Evolutionary conservation across 305 asterid species (phyloP).

Genomic region (Fraxinus albicans): DNA sequence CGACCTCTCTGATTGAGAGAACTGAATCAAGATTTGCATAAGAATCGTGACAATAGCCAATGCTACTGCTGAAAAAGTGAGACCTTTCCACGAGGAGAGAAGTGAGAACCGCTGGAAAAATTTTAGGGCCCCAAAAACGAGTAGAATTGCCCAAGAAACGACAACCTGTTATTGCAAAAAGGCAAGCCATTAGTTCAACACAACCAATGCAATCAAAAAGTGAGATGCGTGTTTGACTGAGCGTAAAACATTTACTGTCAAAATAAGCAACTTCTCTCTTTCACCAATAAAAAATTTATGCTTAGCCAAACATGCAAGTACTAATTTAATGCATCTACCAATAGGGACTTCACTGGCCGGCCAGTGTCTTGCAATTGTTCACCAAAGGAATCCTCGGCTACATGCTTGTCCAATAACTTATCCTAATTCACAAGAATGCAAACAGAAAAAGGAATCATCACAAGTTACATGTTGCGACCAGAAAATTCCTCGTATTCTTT

Average conservation of each 20-base stretch:
- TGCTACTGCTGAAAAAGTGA: conserved; percentile 32
- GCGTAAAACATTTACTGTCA: background rate
- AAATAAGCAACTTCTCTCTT: background rate
- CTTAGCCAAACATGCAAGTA: background rate
- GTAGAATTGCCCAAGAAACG: conserved; percentile 45
- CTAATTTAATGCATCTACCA: conserved; percentile 45
- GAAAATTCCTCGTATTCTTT: background rate
- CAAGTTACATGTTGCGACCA: background rate
- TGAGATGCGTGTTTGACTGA: background rate
- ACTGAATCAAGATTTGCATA: conserved; percentile 53
- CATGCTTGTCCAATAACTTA: conserved; percentile 72
- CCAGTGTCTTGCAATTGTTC: conserved; percentile 62
- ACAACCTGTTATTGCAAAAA: conserved; percentile 59
- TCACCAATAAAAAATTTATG: background rate
- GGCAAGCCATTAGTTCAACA: conserved; percentile 13
- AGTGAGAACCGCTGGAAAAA: conserved; percentile 40
- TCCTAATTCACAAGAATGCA: conserved; percentile 37
- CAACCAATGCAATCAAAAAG: background rate
- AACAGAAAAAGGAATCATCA: conserved; percentile 4
- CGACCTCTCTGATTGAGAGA: conserved; percentile 53
- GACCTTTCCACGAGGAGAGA: conserved; percentile 51
- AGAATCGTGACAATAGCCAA: conserved; percentile 39
- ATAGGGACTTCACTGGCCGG: conserved; percentile 81
- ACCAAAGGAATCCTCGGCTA: conserved; percentile 62
- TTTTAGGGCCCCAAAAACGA: conserved; percentile 38